A percentile compares a stretch with the other conserved stretches of the same genome.
These are phyloP conservation scores for Colletotrichum salicis DNA, from an alignment of 2,329 filamentous ascomycete genomes.

Conservation along the genomic window DNA sequence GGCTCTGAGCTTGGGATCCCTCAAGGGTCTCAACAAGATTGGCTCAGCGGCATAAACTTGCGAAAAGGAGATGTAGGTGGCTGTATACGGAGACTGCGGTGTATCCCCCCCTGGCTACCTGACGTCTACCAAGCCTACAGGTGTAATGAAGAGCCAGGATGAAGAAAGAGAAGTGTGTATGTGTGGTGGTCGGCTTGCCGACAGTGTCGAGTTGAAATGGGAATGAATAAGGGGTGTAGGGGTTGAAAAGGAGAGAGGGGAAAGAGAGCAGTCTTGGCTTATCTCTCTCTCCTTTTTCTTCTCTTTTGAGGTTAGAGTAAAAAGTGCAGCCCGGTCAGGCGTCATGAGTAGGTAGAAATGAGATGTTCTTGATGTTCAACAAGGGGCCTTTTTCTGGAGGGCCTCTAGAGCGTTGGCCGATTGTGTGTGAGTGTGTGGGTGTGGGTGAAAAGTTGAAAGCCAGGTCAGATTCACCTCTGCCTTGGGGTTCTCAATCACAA, in stretches of 20 bases:
- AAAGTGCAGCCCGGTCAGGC: constrained; percentile 36
- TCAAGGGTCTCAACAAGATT: constrained; percentile 94
- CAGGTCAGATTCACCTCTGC: neutral
- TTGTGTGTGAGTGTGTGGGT: neutral
- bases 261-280: neutral
- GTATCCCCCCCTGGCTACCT: constrained; percentile 12
- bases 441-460: too few species aligned
- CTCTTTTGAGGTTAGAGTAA: constrained; percentile 32
- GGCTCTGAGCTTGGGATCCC: constrained; percentile 89
- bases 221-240: constrained; percentile 7
- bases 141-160: constrained; percentile 16
- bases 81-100: constrained; percentile 28
- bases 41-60: constrained; percentile 53
- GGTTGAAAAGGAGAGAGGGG: neutral
- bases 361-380: constrained; percentile 34
- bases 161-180: neutral
- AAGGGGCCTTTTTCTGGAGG: neutral
- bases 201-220: constrained; percentile 22
- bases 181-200: constrained; percentile 7
- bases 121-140: neutral
- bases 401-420: too few species aligned
- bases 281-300: neutral
- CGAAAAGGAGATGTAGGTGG: neutral
- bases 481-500: neutral
- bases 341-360: constrained; percentile 37